Evolutionary conservation across 805 yeast genomes (phyloP).

Genomic region (Blastobotrys muscicola): DNA sequence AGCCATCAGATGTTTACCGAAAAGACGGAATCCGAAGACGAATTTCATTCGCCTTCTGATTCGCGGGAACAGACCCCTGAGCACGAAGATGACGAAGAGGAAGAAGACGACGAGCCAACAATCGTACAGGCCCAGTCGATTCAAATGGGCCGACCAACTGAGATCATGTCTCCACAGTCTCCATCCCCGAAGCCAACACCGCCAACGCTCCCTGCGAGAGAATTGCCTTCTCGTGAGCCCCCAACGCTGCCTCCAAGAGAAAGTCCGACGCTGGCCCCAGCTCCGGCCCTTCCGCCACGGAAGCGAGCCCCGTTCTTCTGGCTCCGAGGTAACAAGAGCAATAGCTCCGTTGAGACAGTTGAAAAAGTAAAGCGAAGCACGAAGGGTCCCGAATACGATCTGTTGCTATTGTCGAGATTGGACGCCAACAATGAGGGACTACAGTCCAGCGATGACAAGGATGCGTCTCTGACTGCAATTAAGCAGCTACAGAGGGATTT

Average conservation of each 20-base stretch:
- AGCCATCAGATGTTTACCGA: too few species aligned
- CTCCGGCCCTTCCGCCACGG: constrained; percentile 26
- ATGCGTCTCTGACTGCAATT: constrained; percentile 38
- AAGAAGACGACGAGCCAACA: constrained; percentile 1
- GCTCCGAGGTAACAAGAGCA: constrained; percentile 15
- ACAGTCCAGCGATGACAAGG: constrained; percentile 39
- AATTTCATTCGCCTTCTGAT: too few species aligned
- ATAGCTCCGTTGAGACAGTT: constrained; percentile 10
- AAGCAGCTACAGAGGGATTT: constrained; percentile 28
- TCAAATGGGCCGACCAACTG: too few species aligned
- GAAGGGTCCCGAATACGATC: constrained; percentile 37
- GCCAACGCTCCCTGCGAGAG: constrained; percentile 2
- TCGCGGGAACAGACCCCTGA: neutral
- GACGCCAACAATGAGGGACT: constrained; percentile 47
- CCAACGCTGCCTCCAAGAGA: constrained; percentile 4
- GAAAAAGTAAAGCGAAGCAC: neutral
- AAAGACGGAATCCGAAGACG: too few species aligned
- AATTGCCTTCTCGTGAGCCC: constrained; percentile 2
- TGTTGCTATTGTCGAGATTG: constrained; percentile 46
- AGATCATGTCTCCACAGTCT: too few species aligned
- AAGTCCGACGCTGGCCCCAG: constrained; percentile 3
- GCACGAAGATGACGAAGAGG: neutral
- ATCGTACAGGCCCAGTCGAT: neutral
- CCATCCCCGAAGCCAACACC: neutral
- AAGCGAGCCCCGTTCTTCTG: constrained; percentile 24